Conservation (phyloP, 495 filamentous ascomycete genomes). For the Podospora fimiseda region DNA sequence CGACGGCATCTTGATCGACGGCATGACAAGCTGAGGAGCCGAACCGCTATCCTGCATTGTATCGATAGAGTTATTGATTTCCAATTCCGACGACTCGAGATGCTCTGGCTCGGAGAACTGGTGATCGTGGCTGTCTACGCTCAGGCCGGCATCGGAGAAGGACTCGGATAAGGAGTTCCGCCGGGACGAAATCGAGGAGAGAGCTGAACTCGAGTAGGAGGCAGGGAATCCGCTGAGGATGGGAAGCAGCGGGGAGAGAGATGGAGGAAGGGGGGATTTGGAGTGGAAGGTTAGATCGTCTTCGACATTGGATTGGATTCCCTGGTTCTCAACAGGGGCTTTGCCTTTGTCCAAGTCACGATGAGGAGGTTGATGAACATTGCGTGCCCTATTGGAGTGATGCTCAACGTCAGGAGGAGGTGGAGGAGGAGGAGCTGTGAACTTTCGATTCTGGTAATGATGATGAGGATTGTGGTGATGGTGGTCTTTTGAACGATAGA, state of each 20-base stretch:
- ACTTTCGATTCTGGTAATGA: neutral
- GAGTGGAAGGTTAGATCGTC: neutral
- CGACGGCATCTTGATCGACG: conserved; percentile 90
- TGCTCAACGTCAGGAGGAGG: conserved; percentile 19
- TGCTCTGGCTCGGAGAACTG: conserved; percentile 14
- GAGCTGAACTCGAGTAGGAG: conserved; percentile 35
- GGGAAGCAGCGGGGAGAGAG: conserved; percentile 2
- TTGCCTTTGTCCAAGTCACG: neutral
- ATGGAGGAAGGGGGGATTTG: neutral
- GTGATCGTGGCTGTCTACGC: conserved; percentile 9
- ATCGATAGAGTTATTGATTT: conserved; percentile 6
- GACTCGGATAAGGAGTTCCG: conserved; percentile 51
- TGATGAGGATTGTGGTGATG: conserved; percentile 16
- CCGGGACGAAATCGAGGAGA: conserved; percentile 47
- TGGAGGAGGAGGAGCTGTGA: neutral
- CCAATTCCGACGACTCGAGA: too few species aligned
- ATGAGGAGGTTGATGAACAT: neutral
- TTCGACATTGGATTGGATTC: neutral
- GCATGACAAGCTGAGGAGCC: conserved; percentile 92
- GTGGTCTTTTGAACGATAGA: conserved; percentile 31
- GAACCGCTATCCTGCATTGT: conserved; percentile 45
- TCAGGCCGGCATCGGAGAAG: conserved; percentile 39
- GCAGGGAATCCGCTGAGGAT: neutral
- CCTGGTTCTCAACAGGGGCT: neutral
- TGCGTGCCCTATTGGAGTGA: conserved; percentile 15